Evolutionary conservation across 495 filamentous ascomycete genomes (phyloP), one percentile per base, ranked within the genome.

Genomic region (Penicillium soppii): DNA sequence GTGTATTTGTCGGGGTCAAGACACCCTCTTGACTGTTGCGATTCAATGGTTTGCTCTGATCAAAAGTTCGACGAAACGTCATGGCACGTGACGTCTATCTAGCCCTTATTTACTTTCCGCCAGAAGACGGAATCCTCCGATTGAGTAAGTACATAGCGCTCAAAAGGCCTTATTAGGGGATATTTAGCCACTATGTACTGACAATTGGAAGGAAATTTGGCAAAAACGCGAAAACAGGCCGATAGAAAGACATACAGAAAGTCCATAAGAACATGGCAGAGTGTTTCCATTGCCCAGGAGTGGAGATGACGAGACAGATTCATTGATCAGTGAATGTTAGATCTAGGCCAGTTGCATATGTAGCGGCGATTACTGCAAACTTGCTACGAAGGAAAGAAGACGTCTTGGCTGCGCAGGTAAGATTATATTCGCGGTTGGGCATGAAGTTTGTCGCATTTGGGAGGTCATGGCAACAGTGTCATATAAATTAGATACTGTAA

Each of bases 61-160:
- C 32, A 43, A 43, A 41, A 46, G 22, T 22, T 50, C 27, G 15
- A 40, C 17, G 42, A 43, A 56, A 62, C 59, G 59, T 62, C 59
- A 62, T 62, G 59, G 25, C 59, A 62, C 59, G 59, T 62, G 59
- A 59, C 12, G 7, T 17, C 0, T 20, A 19, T 22, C 8, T 50
- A 44, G 23, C 25, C 44, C 29, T 26, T 17, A 27, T 23, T 33
- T 29, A 29, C 29, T n/a, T n/a, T 10, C 5, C 15, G 20, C 5
- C 16, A 13, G 16, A 20, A n/a, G 27, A 35, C 13, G n/a, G n/a
- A n/a, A n/a, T n/a, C n/a, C n/a, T n/a, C n/a, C n/a, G n/a, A n/a
- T n/a, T n/a, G n/a, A n/a, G n/a, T n/a, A n/a, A n/a, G n/a, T n/a
- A n/a, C n/a, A n/a, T n/a, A n/a, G n/a, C n/a, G n/a, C n/a, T n/a